These are phyloP conservation scores for Schrenkiella parvula DNA, from an alignment of 345 rosid genomes.

Conservation along the genomic window DNA sequence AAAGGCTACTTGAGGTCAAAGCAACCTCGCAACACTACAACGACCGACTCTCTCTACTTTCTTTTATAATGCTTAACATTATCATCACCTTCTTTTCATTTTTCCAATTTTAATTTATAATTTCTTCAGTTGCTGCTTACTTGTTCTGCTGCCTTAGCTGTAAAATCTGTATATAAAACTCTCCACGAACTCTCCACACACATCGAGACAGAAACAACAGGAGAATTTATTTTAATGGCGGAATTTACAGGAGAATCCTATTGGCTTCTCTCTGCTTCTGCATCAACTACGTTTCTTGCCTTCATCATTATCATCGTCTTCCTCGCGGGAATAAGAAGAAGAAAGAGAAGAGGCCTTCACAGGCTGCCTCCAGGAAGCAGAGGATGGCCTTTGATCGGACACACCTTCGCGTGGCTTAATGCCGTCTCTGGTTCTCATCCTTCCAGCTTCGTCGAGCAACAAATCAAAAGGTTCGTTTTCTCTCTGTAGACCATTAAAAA, in stretches of 20 bases:
- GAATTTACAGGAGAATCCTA: slow-evolving; percentile 8
- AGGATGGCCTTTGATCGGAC: slow-evolving; percentile 82
- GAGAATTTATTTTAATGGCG: slow-evolving; percentile 18
- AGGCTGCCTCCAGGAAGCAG: slow-evolving; percentile 61
- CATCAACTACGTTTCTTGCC: slow-evolving; percentile 21
- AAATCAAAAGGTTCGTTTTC: slow-evolving; percentile 48
- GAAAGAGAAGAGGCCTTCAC: slow-evolving; percentile 2
- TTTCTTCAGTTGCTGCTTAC: slow-evolving; percentile 24
- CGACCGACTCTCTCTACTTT: slow-evolving; percentile 27
- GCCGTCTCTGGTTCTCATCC: slow-evolving; percentile 86
- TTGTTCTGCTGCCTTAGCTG: slow-evolving; percentile 36
- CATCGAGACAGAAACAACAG: slow-evolving; percentile 9
- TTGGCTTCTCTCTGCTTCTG: slow-evolving; percentile 17
- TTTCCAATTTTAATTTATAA: not conserved
- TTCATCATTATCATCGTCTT: slow-evolving; percentile 8
- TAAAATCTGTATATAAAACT: slow-evolving; percentile 17
- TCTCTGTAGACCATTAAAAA: not conserved
- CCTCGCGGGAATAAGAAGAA: not conserved
- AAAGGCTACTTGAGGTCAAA: slow-evolving; percentile 38
- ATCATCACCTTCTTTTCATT: slow-evolving; percentile 10
- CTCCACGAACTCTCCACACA: slow-evolving; percentile 38
- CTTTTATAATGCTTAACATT: slow-evolving; percentile 24
- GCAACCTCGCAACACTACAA: slow-evolving; percentile 32
- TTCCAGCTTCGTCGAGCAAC: slow-evolving; percentile 56
- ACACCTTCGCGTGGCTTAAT: slow-evolving; percentile 63